Percentiles rank a stretch among this genome's conserved stretches.
phyloP scores from a whole-genome alignment of 2,329 filamentous ascomycete species.

The Ascochyta rabiei region DNA sequence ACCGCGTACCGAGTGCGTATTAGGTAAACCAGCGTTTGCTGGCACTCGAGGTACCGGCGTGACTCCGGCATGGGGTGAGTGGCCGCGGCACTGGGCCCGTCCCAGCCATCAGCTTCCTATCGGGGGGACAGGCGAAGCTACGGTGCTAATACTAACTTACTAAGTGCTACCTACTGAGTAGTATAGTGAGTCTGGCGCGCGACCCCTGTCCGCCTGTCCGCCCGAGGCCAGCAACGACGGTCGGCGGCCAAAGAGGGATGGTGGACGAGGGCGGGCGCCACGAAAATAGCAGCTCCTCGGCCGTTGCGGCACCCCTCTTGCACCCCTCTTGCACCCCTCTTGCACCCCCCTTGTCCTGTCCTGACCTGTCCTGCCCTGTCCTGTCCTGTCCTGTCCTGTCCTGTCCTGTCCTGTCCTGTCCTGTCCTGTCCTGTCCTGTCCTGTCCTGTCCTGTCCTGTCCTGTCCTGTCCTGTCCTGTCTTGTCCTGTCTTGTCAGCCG shows the following conservation, averaged over 20 bases:
- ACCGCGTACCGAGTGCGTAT: constrained; percentile 16
- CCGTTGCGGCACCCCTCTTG: constrained; percentile 20
- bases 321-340: too few species aligned
- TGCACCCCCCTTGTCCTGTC: too few species aligned
- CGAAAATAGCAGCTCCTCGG: constrained; percentile 26
- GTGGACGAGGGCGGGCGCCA: constrained; percentile 16
- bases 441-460: too few species aligned
- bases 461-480: too few species aligned
- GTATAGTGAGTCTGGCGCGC: constrained; percentile 38
- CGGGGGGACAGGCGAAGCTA: constrained; percentile 42
- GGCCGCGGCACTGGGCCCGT: constrained; percentile 25
- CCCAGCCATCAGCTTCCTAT: constrained; percentile 48
- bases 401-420: too few species aligned
- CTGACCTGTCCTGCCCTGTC: too few species aligned
- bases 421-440: too few species aligned
- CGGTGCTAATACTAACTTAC: constrained; percentile 21
- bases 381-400: too few species aligned
- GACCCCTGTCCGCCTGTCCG: constrained; percentile 27
- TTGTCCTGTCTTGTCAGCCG: too few species aligned
- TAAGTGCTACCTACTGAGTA: too few species aligned
- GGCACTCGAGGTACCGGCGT: constrained; percentile 31
- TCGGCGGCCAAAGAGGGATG: background rate
- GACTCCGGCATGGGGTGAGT: constrained; percentile 42
- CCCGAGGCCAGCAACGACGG: constrained; percentile 10
- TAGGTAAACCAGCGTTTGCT: too few species aligned